Conservation (phyloP, 1,139 yeast species). For the Yamadazyma dendronema region DNA sequence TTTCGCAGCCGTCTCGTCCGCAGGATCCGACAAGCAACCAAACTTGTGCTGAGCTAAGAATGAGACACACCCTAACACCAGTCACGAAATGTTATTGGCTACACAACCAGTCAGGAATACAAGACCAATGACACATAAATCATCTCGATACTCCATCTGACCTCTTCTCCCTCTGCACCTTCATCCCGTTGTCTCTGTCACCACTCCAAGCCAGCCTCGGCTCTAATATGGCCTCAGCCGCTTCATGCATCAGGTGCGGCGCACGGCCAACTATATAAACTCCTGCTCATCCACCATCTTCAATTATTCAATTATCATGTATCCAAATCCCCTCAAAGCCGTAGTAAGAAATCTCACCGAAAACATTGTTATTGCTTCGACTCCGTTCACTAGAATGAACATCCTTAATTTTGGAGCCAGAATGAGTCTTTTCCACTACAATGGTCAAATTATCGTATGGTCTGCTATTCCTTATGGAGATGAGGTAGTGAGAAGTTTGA, state of each 20-base stretch:
- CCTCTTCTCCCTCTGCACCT: too few species aligned
- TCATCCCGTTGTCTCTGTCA: too few species aligned
- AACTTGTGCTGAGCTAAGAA: too few species aligned
- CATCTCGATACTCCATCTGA: too few species aligned
- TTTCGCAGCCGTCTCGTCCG: too few species aligned
- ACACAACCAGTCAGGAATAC: too few species aligned
- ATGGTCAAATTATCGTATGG: conserved; percentile 49
- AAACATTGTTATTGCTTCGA: conserved; percentile 48
- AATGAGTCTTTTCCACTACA: conserved; percentile 48
- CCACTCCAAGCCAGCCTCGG: too few species aligned
- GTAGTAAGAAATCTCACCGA: conserved; percentile 46
- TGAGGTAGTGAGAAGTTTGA: conserved; percentile 38
- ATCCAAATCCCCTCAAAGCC: conserved; percentile 37
- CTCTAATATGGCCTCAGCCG: too few species aligned
- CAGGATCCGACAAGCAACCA: too few species aligned
- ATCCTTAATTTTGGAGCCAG: conserved; percentile 58
- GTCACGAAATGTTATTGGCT: too few species aligned
- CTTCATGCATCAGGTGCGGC: background rate
- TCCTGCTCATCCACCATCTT: background rate
- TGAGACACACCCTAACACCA: too few species aligned
- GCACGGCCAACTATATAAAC: background rate
- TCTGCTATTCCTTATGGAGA: conserved; percentile 61
- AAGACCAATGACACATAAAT: too few species aligned
- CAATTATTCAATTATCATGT: conserved; percentile 11
- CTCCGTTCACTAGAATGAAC: conserved; percentile 41